A percentile compares a stretch with the other conserved stretches of the same genome.
These are phyloP conservation scores for Talaromyces marneffei DNA, from an alignment of 2,329 filamentous ascomycete species.

Conservation along the genomic window DNA sequence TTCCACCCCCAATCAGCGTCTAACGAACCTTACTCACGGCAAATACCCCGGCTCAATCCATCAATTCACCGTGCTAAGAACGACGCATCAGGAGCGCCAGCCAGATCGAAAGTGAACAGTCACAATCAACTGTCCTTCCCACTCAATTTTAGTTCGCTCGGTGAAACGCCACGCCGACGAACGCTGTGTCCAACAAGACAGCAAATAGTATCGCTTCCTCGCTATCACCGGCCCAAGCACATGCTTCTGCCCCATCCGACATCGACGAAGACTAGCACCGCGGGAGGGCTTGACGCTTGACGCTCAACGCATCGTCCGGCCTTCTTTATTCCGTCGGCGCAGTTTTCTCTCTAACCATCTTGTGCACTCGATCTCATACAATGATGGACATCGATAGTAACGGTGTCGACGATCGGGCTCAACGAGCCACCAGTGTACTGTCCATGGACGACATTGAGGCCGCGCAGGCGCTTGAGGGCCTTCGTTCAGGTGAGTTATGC, in stretches of 20 bases:
- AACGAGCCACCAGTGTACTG: slow-evolving; percentile 41
- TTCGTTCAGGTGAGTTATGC: slow-evolving; percentile 58
- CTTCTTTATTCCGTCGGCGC: neutral
- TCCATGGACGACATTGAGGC: slow-evolving; percentile 52
- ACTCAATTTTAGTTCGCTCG: neutral
- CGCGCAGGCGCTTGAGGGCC: slow-evolving; percentile 68
- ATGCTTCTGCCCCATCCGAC: slow-evolving; percentile 9
- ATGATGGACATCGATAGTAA: slow-evolving; percentile 40
- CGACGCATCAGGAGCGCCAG: neutral
- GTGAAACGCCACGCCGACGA: slow-evolving; percentile 6
- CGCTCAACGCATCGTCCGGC: neutral
- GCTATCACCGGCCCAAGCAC: slow-evolving; percentile 14
- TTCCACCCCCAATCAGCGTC: neutral
- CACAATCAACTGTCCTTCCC: neutral
- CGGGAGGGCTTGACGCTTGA: neutral
- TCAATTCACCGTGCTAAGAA: neutral
- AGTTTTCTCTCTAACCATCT: neutral
- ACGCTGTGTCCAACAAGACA: neutral
- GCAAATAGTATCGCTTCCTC: neutral
- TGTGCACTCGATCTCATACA: slow-evolving; percentile 18
- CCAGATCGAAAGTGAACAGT: neutral
- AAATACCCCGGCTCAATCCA: neutral
- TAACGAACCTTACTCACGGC: slow-evolving; percentile 4
- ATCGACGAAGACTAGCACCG: slow-evolving; percentile 6
- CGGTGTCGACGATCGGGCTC: slow-evolving; percentile 35